These are phyloP conservation scores for Pestalotiopsis sp. DNA, from an alignment of 2,329 filamentous ascomycete genomes.

Conservation along the genomic window DNA sequence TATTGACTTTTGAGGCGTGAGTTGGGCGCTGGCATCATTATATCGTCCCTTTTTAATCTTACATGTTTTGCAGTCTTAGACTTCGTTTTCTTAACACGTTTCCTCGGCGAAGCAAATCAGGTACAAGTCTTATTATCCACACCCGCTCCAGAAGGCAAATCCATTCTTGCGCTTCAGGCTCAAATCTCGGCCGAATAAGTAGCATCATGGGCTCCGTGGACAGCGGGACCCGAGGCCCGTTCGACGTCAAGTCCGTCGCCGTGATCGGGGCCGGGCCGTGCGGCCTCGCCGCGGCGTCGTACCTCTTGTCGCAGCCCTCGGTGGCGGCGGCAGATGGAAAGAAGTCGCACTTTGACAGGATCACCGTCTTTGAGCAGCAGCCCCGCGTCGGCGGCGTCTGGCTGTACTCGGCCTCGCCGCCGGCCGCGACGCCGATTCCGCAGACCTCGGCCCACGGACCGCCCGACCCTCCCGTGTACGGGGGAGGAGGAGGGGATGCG, in stretches of 20 bases:
- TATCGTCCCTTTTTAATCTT: not conserved
- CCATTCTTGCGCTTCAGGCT: too few species aligned
- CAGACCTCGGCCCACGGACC: slow-evolving; percentile 67
- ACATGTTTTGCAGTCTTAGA: not conserved
- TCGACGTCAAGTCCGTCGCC: slow-evolving; percentile 65
- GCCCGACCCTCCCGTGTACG: slow-evolving; percentile 56
- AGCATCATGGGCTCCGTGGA: slow-evolving; percentile 22
- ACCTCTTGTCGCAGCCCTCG: slow-evolving; percentile 67
- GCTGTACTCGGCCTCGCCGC: slow-evolving; percentile 67
- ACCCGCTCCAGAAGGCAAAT: too few species aligned
- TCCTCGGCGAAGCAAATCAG: too few species aligned
- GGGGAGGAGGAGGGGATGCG: slow-evolving; percentile 16
- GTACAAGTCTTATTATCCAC: too few species aligned
- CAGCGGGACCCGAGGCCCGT: slow-evolving; percentile 28
- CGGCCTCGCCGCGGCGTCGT: slow-evolving; percentile 80
- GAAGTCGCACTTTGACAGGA: slow-evolving; percentile 62
- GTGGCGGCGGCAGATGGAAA: too few species aligned
- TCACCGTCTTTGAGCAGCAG: slow-evolving; percentile 84
- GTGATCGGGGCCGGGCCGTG: slow-evolving; percentile 83
- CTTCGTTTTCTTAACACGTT: not conserved
- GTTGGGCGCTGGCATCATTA: not conserved
- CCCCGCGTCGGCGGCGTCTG: slow-evolving; percentile 79
- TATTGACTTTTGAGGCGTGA: not conserved
- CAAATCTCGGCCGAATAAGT: too few species aligned
- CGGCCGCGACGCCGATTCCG: slow-evolving; percentile 58